Conservation (phyloP, 148 eudicot genomes). For the Rhododendron ferrugineum region DNA sequence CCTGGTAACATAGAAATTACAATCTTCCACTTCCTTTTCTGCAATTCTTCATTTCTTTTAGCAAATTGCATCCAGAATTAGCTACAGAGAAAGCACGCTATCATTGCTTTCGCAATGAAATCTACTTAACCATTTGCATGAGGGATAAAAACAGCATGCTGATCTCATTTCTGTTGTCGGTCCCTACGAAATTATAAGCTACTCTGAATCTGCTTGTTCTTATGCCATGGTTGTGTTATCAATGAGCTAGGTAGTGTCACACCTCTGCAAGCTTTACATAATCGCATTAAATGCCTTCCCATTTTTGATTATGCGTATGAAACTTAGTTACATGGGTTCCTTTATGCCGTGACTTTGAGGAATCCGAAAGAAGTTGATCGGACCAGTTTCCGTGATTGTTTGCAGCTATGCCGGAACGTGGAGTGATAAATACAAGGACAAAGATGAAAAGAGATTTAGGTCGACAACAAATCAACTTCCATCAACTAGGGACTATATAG, state of each 20-base stretch:
- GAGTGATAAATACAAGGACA: constrained; percentile 83
- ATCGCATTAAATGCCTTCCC: not conserved
- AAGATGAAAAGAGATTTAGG: constrained; percentile 35
- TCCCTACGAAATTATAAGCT: not conserved
- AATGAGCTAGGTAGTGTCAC: not conserved
- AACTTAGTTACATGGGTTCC: not conserved
- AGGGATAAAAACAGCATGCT: not conserved
- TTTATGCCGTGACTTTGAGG: not conserved
- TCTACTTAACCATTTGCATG: not conserved
- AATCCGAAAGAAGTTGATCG: not conserved
- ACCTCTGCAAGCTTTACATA: not conserved
- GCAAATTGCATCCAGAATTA: not conserved
- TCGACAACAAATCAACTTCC: constrained; percentile 61
- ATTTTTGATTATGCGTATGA: not conserved
- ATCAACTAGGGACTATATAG: constrained; percentile 57
- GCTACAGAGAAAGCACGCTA: not conserved
- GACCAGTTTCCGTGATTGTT: not conserved
- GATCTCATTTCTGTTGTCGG: not conserved
- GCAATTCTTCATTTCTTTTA: not conserved
- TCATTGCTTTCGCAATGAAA: not conserved
- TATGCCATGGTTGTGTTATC: not conserved
- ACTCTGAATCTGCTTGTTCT: not conserved
- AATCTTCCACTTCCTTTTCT: not conserved
- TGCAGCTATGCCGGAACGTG: constrained; percentile 83
- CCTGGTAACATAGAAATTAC: no score